Percentiles rank a stretch among this genome's conserved stretches.
phyloP scores from a whole-genome alignment of 2,329 filamentous ascomycete species.

The Lojkania enalia region DNA sequence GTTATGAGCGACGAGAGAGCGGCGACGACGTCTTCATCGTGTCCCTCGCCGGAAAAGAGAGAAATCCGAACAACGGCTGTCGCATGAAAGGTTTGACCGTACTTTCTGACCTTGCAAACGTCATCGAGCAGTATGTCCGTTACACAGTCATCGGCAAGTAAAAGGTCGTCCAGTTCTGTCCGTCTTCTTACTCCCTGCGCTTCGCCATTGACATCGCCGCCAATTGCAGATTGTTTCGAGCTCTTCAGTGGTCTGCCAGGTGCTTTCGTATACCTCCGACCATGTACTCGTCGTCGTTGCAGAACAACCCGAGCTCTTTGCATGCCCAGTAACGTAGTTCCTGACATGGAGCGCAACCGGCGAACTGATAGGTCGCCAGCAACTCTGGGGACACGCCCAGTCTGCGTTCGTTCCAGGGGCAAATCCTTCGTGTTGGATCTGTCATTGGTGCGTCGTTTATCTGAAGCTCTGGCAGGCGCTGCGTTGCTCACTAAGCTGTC shows the following conservation, averaged over 20 bases:
- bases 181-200: neutral
- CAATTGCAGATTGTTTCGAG: neutral
- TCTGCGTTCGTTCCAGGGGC: neutral
- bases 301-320: neutral
- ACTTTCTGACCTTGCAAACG: neutral
- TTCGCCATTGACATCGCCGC: neutral
- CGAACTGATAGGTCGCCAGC: neutral
- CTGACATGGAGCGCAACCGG: neutral
- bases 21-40: neutral
- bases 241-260: neutral
- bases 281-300: neutral
- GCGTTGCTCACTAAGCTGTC: too few species aligned
- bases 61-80: neutral
- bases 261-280: neutral
- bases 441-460: neutral
- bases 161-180: neutral
- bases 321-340: neutral
- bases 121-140: neutral
- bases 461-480: too few species aligned
- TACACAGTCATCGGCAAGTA: neutral
- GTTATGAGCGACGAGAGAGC: neutral
- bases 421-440: neutral
- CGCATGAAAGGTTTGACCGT: neutral
- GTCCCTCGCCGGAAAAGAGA: neutral
- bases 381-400: neutral